These are phyloP conservation scores for Heimioporus sp. DNA, from an alignment of 768 basidiomycete species.

Conservation along the genomic window DNA sequence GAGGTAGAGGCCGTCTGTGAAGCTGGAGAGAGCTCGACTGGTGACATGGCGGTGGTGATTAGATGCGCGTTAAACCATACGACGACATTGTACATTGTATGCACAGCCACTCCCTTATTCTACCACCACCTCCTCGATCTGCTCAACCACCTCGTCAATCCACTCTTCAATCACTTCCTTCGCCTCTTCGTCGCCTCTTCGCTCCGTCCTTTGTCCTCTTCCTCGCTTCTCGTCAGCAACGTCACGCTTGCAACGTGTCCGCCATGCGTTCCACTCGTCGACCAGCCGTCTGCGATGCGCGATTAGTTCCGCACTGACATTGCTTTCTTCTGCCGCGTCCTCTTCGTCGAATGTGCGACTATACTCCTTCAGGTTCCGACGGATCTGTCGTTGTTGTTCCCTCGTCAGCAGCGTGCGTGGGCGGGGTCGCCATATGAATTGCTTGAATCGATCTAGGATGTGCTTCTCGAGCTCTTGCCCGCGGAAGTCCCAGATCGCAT, in stretches of 20 bases:
- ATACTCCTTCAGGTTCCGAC: slow-evolving; percentile 89
- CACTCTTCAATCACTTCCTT: slow-evolving; percentile 93
- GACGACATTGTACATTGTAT: not conserved
- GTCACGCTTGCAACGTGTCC: slow-evolving; percentile 65
- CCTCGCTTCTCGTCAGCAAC: slow-evolving; percentile 53
- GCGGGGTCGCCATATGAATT: slow-evolving; percentile 98
- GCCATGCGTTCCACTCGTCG: slow-evolving; percentile 99
- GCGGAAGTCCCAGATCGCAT: slow-evolving; percentile 95
- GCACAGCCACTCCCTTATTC: slow-evolving; percentile 40
- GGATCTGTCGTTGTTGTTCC: slow-evolving; percentile 83
- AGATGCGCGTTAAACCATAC: slow-evolving; percentile 9
- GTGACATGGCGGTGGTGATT: slow-evolving; percentile 25
- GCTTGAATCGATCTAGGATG: slow-evolving; percentile 94
- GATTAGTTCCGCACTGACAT: slow-evolving; percentile 90
- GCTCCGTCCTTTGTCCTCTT: slow-evolving; percentile 33
- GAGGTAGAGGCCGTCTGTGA: slow-evolving; percentile 37
- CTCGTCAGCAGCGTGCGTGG: slow-evolving; percentile 82
- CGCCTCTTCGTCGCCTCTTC: slow-evolving; percentile 47
- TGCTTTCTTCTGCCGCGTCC: slow-evolving; percentile 93
- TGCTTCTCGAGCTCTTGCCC: slow-evolving; percentile 93
- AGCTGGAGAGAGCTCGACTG: slow-evolving; percentile 29
- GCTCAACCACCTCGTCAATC: slow-evolving; percentile 91
- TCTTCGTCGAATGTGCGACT: slow-evolving; percentile 93
- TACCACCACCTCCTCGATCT: slow-evolving; percentile 78
- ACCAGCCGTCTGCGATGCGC: slow-evolving; percentile 88